phyloP scores from a whole-genome alignment of 192 early-diverging fungal genomes.

The Podochytrium sp. region DNA sequence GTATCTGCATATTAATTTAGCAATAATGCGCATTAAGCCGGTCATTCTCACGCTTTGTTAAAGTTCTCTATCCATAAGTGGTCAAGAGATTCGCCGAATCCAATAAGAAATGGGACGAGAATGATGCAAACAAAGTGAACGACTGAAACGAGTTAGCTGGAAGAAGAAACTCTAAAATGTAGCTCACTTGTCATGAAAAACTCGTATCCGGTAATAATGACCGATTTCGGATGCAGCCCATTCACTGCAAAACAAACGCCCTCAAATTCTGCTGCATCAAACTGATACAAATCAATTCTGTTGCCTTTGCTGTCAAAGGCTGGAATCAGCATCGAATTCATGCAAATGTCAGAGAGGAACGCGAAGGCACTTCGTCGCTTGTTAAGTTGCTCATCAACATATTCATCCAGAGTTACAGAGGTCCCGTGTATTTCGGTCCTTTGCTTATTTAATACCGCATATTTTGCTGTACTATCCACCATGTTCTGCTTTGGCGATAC shows the following conservation, averaged over 20 bases:
- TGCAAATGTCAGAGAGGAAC: constrained; percentile 6
- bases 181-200: not conserved
- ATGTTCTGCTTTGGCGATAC: not conserved
- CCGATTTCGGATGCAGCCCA: constrained; percentile 4
- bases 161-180: not conserved
- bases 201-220: not conserved
- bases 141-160: too few species aligned
- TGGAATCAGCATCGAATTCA: constrained; percentile 1
- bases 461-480: too few species aligned
- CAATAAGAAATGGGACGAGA: constrained; percentile 1
- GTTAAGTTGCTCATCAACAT: not conserved
- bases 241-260: not conserved
- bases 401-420: not conserved
- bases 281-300: not conserved
- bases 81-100: not conserved
- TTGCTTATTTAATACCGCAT: too few species aligned
- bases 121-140: not conserved
- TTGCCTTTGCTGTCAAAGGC: not conserved
- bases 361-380: too few species aligned
- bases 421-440: too few species aligned
- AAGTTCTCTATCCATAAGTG: not conserved
- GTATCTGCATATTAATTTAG: not conserved
- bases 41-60: not conserved
- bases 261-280: not conserved
- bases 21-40: not conserved